Base-by-base conservation (phyloP, 208 protist species). In the Acanthamoeba healyi region DNA sequence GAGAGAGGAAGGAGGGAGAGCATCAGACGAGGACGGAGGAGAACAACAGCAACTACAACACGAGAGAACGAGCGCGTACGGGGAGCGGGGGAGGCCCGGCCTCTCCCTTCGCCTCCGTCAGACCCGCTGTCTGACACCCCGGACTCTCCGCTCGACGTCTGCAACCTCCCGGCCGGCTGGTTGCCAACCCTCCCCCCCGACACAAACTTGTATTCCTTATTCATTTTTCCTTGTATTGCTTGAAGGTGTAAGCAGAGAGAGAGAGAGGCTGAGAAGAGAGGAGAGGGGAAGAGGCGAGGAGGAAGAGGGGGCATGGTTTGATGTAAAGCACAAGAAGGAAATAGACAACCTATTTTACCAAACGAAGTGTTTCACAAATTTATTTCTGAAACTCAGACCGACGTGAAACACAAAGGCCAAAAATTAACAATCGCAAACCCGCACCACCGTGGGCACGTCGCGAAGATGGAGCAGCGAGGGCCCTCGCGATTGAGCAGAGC, bases 141-240 rank as follows among this genome's bases (percentile, higher is more conserved):
- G n/a, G n/a, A n/a, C n/a, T n/a, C n/a, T n/a, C n/a, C n/a, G n/a
- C n/a, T n/a, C n/a, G n/a, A n/a, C n/a, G n/a, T n/a, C n/a, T n/a
- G n/a, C n/a, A n/a, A n/a, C n/a, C n/a, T n/a, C n/a, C n/a, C n/a
- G n/a, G n/a, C n/a, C n/a, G n/a, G n/a, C n/a, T n/a, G n/a, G n/a
- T n/a, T n/a, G n/a, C n/a, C n/a, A n/a, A n/a, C n/a, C n/a, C n/a
- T n/a, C 44, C 51, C 51, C 17, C 12, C 51, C 7, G 0, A 61
- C 54, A 61, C 54, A 61, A 22, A 61, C 54, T 61, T 61, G 54
- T 61, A 61, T 61, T 61, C 54, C 54, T 61, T 61, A 61, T 22
- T 61, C 54, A 61, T 61, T 61, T 61, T 61, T 61, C 54, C 54
- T 61, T 61, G 54, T 61, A 67, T 67, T 29, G 61, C 61, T 67